Evolutionary conservation across 2,329 filamentous ascomycete genomes (phyloP), one percentile per base, ranked within the genome.

Genomic region (Ascochyta clinopodiicola): DNA sequence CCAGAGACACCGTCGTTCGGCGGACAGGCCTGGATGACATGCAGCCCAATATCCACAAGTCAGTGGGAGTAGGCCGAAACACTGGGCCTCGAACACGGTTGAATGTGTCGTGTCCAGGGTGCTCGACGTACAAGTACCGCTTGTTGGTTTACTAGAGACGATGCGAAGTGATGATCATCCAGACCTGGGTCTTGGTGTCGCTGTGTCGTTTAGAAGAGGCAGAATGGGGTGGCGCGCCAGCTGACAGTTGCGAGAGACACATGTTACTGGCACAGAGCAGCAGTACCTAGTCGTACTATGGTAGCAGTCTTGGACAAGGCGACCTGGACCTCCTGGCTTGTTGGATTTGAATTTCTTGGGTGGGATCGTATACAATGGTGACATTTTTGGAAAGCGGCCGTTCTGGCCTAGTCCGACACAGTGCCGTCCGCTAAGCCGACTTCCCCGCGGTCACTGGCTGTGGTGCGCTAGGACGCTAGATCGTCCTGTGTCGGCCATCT

Each of bases 401-500:
- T 66, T 61, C 63, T 63, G 61, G 67, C 55, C 63, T 66, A 67
- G 62, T 66, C 60, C 59, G 64, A 62, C 47, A 62, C 47, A 62
- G 51, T 65, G 52, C 52, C 52, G 52, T 50, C 52, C 52, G 52
- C 46, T 56, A 51, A 56, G 52, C 70, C 69, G 67, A 63, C 66
- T 71, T 71, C 70, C 71, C 71, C 70, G 67, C 70, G 63, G 66
- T 68, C 46, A 56, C 64, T 66, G 60, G 58, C 55, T 64, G 44
- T 71, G 69, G 66, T 69, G 66, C 69, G 64, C 70, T 73, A 72
- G 52, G 58, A 61, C 42, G 58, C 61, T 73, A 71, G 66, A 61
- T 62, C 64, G 56, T 68, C 62, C 63, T 70, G 66, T 66, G 54
- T 69, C 62, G 64, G 61, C 60, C 65, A 63, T 63, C 51, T 60